phyloP scores from a whole-genome alignment of 2,329 filamentous ascomycete species.

The Gnomoniopsis smithogilvyi region DNA sequence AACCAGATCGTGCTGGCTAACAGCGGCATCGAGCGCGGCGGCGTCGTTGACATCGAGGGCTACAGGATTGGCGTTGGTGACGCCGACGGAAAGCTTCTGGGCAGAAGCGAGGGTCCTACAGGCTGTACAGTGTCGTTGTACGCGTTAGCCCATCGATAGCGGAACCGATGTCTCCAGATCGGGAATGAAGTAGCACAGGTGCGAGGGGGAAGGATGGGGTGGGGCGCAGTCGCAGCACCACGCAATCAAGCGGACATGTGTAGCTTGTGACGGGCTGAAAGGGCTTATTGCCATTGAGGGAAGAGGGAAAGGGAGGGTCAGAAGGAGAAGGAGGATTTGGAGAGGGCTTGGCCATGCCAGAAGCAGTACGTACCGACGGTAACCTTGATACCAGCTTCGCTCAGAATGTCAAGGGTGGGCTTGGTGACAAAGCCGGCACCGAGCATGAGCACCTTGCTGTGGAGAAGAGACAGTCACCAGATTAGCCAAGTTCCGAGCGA shows the following conservation, averaged over 20 bases:
- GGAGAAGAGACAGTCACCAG: slow-evolving; percentile 2
- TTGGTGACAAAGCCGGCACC: slow-evolving; percentile 58
- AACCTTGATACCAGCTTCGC: slow-evolving; percentile 56
- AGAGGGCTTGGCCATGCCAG: background rate
- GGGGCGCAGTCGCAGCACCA: no score
- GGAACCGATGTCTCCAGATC: background rate
- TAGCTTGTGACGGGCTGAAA: no score
- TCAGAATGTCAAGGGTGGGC: slow-evolving; percentile 63
- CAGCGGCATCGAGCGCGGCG: slow-evolving; percentile 73
- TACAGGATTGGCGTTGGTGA: slow-evolving; percentile 72
- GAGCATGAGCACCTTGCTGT: slow-evolving; percentile 40
- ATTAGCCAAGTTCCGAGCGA: slow-evolving; percentile 3
- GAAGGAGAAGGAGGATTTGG: slow-evolving; percentile 6
- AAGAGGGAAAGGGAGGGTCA: no score
- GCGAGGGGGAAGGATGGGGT: no score
- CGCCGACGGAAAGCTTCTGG: slow-evolving; percentile 68
- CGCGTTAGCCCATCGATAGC: background rate
- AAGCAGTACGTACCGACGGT: slow-evolving; percentile 54
- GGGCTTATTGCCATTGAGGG: no score
- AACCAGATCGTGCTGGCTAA: slow-evolving; percentile 76
- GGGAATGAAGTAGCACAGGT: no score
- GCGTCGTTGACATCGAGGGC: slow-evolving; percentile 80
- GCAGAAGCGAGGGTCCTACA: slow-evolving; percentile 79
- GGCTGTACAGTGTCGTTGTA: slow-evolving; percentile 43
- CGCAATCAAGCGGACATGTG: no score